A percentile compares a stretch with the other conserved stretches of the same genome.
These are phyloP conservation scores for Malus hybrid DNA, from an alignment of 331 rosid species.

Conservation along the genomic window DNA sequence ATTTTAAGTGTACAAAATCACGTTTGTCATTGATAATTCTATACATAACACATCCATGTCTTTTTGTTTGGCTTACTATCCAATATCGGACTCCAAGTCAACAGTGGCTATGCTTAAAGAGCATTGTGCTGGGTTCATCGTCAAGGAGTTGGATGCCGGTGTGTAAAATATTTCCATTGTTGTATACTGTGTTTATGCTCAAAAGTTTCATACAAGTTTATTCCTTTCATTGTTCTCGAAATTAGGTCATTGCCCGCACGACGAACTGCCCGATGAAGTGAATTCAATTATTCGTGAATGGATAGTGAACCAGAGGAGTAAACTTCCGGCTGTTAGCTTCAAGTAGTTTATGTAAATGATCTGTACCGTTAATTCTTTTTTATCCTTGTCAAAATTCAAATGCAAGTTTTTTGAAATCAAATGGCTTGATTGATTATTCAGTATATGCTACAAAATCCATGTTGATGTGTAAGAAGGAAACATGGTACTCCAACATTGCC, in stretches of 20 bases:
- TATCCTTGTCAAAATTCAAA: neutral
- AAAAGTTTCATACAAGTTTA: neutral
- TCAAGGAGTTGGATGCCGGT: slow-evolving; percentile 87
- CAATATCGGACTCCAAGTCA: slow-evolving; percentile 65
- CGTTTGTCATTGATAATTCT: too few species aligned
- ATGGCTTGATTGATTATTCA: neutral
- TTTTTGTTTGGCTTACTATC: slow-evolving; percentile 5
- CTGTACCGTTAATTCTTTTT: neutral
- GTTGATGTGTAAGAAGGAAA: neutral
- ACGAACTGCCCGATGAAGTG: slow-evolving; percentile 68
- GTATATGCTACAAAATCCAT: neutral
- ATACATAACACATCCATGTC: too few species aligned
- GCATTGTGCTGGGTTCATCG: slow-evolving; percentile 44
- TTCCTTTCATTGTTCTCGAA: neutral
- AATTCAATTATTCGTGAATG: slow-evolving; percentile 54
- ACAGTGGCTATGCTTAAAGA: slow-evolving; percentile 64
- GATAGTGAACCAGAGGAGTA: slow-evolving; percentile 39
- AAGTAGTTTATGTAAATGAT: neutral
- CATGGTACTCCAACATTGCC: neutral
- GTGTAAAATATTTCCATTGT: slow-evolving; percentile 5
- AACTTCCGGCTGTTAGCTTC: slow-evolving; percentile 19
- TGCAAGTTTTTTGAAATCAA: neutral
- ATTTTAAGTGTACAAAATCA: too few species aligned
- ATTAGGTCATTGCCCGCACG: slow-evolving; percentile 90
- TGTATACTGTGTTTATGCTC: neutral